Percentiles rank a stretch among this genome's conserved stretches.
phyloP scores from a whole-genome alignment of 345 rosid genomes.

The Salix udensis region DNA sequence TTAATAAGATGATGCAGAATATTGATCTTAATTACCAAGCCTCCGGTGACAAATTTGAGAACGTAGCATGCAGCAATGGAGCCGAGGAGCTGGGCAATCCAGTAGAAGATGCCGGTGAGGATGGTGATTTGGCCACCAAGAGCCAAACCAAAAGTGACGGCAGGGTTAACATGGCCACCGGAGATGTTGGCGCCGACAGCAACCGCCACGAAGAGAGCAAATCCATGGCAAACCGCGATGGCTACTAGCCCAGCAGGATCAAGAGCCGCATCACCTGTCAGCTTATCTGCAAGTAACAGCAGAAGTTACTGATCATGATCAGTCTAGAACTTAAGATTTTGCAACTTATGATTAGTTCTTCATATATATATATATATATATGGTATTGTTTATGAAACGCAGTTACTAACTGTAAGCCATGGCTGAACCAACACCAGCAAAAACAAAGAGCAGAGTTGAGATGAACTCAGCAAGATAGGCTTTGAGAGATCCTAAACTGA shows the following conservation, averaged over 20 bases:
- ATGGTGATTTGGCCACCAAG: slow-evolving; percentile 89
- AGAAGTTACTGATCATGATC: not conserved
- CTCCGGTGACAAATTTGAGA: slow-evolving; percentile 74
- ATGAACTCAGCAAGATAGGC: slow-evolving; percentile 92
- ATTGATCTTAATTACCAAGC: slow-evolving; percentile 50
- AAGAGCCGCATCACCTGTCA: slow-evolving; percentile 76
- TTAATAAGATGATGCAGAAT: not conserved
- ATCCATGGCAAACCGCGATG: slow-evolving; percentile 78
- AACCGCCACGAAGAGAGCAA: slow-evolving; percentile 89
- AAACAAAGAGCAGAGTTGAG: slow-evolving; percentile 89
- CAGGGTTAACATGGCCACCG: slow-evolving; percentile 95
- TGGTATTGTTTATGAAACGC: no score
- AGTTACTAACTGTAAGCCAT: slow-evolving; percentile 59
- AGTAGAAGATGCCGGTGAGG: slow-evolving; percentile 84
- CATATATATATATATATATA: no score
- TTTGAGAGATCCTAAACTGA: slow-evolving; percentile 69
- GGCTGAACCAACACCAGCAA: slow-evolving; percentile 94
- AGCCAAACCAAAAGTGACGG: slow-evolving; percentile 88
- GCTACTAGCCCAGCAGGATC: slow-evolving; percentile 87
- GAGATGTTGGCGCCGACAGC: slow-evolving; percentile 87
- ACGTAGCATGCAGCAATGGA: slow-evolving; percentile 81
- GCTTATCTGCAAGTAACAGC: slow-evolving; percentile 44
- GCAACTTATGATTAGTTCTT: no score
- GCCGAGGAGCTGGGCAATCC: slow-evolving; percentile 89
- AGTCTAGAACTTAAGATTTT: not conserved